Evolutionary conservation across 148 eudicot genomes (phyloP), one percentile per base, ranked within the genome.

Genomic region (Heliosperma pusillum): DNA sequence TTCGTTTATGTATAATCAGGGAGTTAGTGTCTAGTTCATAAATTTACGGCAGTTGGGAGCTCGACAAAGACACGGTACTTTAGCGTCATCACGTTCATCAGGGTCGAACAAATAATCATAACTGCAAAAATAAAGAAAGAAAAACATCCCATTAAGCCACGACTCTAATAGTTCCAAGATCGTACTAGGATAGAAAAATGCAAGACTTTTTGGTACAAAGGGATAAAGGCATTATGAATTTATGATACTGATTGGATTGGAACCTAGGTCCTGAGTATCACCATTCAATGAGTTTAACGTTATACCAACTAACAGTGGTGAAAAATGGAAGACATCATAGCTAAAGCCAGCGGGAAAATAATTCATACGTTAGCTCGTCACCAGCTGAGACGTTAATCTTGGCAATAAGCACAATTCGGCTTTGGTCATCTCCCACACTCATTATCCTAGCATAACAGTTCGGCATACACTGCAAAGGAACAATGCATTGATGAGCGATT

Each of bases 391-490:
- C 90, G 56, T 88, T 86, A 64, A 77, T 76, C 85, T 87, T 95
- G 78, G 98, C 97, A 69, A 90, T 90, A 33, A 95, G 96, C 64
- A 95, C 97, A 60, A 95, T 90, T 22, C 92, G 86, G 80, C 91
- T 95, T 80, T 89, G 85, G 21, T 90, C 87, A 26, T 87, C 77
- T 62, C 88, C 89, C 80, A 86, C 76, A 36, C 88, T 86, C 86
- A 94, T 78, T 57, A 95, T 95, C 86, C 98, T 89, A 50, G 98
- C 93, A 74, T 90, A 92, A 82, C 98, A 95, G 75, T 90, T 95
- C 66, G 98, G 97, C 98, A 87, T 89, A 84, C 98, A 95, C 98
- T 95, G 91, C 76, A 78, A 25, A 64, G 6, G 16, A 78, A 24
- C 7, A 53, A 63, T 29, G 30, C 36, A 71, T 64, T 36, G 40